Conservation (phyloP, 2,329 filamentous ascomycete species). For the Fusarium globosum region DNA sequence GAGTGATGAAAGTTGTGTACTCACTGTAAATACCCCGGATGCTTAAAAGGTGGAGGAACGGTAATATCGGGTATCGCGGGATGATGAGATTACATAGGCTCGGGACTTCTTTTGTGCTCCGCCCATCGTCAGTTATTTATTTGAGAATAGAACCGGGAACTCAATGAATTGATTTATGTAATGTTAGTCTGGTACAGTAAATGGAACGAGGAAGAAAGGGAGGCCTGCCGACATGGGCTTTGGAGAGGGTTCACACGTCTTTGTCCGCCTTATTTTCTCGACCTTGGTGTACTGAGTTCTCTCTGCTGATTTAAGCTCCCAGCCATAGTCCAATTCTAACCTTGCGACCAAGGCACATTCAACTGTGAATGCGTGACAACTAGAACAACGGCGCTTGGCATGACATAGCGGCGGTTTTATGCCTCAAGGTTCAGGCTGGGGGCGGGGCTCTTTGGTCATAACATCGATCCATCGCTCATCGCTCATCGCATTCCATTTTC, state of each 20-base stretch:
- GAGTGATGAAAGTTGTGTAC: neutral
- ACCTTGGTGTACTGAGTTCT: no score
- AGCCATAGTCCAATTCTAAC: neutral
- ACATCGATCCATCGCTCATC: neutral
- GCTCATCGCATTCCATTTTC: neutral
- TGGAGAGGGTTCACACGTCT: neutral
- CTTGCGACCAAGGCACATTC: neutral
- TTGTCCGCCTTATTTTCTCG: neutral
- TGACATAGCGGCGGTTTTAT: no score
- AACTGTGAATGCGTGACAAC: neutral
- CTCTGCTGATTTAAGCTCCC: no score
- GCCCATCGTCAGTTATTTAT: neutral
- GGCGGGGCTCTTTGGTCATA: neutral
- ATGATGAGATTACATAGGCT: neutral
- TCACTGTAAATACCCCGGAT: neutral
- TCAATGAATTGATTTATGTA: neutral
- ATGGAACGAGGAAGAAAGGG: neutral
- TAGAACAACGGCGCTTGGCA: no score
- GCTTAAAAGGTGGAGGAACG: neutral
- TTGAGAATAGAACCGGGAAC: no score
- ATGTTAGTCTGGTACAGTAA: neutral
- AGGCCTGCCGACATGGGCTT: neutral
- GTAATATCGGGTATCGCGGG: conserved; percentile 1
- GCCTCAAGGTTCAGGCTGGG: no score
- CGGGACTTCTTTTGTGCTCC: neutral